A percentile compares a stretch with the other conserved stretches of the same genome.
Conservation (phyloP, 768 basidiomycete species). For the Fomitopsis pulvina region DNA sequence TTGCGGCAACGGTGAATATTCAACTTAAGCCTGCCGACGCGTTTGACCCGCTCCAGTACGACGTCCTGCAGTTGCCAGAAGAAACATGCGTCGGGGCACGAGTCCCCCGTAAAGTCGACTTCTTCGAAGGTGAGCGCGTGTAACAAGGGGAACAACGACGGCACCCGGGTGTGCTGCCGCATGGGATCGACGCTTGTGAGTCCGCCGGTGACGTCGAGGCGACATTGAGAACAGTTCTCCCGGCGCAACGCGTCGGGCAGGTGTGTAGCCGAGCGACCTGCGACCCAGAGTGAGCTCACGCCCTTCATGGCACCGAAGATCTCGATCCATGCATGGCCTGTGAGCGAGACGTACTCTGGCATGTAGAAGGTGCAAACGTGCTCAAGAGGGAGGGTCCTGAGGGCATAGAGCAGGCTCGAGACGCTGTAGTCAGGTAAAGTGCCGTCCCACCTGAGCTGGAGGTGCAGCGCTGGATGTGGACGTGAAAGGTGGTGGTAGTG, state of each 20-base stretch:
- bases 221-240: neutral
- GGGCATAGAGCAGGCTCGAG: neutral
- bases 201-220: neutral
- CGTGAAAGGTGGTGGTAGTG: too few species aligned
- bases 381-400: neutral
- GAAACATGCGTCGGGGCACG: neutral
- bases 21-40: neutral
- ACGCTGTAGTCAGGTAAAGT: neutral
- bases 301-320: neutral
- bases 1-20: constrained; percentile 1
- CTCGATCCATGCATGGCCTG: neutral
- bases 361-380: neutral
- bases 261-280: neutral
- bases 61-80: constrained; percentile 1
- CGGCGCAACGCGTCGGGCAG: neutral
- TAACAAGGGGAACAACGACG: neutral
- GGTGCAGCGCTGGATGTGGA: neutral
- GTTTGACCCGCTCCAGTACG: neutral
- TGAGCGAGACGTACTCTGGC: neutral
- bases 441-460: neutral
- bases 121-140: neutral
- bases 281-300: neutral
- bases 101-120: neutral
- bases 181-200: neutral
- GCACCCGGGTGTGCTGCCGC: neutral